Conservation (phyloP, 2,329 filamentous ascomycete species). For the Emmonsia crescens region DNA sequence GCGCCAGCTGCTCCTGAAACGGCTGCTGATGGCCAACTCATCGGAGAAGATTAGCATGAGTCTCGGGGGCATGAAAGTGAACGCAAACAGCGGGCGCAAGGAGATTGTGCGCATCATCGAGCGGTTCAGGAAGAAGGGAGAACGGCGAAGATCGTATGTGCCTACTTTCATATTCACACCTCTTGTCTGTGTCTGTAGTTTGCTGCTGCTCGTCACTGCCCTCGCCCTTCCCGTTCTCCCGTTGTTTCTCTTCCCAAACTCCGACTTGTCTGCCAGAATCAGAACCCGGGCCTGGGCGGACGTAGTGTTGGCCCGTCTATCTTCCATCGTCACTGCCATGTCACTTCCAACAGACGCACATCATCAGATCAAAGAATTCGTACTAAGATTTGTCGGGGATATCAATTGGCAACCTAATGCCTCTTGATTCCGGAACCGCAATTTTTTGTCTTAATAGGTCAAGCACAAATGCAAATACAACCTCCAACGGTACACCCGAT, state of each 20-base stretch:
- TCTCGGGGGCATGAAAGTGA: constrained; percentile 72
- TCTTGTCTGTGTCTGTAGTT: constrained; percentile 4
- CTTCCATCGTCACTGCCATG: not conserved
- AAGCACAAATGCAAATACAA: not conserved
- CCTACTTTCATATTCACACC: constrained; percentile 6
- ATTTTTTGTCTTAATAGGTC: not conserved
- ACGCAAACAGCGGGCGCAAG: constrained; percentile 69
- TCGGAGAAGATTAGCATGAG: constrained; percentile 90
- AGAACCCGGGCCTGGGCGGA: not conserved
- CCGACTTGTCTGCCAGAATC: not conserved
- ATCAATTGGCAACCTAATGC: not conserved
- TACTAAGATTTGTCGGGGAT: not conserved
- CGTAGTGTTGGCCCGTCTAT: not conserved
- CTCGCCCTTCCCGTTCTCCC: not conserved
- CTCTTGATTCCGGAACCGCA: not conserved
- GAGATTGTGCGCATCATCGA: constrained; percentile 90
- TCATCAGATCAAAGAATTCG: not conserved
- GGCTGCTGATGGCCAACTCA: constrained; percentile 66
- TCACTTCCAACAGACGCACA: not conserved
- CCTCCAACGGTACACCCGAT: not conserved
- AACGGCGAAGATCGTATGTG: constrained; percentile 68
- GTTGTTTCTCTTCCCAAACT: not conserved
- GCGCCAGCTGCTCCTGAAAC: constrained; percentile 80
- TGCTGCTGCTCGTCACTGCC: not conserved
- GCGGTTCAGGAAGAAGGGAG: constrained; percentile 72